These are phyloP conservation scores for Epithemia pelagica DNA, from an alignment of 108 stramenopile genomes.

Conservation along the genomic window DNA sequence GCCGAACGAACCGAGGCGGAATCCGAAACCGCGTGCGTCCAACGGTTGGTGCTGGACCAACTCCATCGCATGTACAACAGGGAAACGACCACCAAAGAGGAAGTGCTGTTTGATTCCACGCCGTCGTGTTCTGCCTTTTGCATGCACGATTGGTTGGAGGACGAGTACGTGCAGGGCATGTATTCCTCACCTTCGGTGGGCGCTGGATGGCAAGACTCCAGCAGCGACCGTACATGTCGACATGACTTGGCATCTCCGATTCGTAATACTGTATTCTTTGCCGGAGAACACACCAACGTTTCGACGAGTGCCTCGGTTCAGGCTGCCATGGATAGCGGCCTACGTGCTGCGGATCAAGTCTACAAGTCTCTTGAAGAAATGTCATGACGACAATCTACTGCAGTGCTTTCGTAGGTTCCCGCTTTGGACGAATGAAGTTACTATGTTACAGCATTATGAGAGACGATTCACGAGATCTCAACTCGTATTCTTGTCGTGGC, in stretches of 20 bases:
- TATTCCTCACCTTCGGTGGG: constrained; percentile 34
- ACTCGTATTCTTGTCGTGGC: too few relatives aligned
- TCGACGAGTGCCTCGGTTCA: constrained; percentile 31
- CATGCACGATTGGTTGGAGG: constrained; percentile 31
- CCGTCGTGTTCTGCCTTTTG: constrained; percentile 31
- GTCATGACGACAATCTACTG: too few relatives aligned
- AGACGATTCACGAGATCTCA: too few relatives aligned
- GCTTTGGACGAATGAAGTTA: too few relatives aligned
- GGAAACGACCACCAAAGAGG: background rate
- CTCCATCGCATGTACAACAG: constrained; percentile 16
- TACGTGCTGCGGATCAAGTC: constrained; percentile 24
- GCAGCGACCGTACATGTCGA: constrained; percentile 1
- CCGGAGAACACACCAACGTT: constrained; percentile 32
- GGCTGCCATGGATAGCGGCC: constrained; percentile 38
- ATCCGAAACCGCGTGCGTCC: background rate
- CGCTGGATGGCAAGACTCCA: background rate
- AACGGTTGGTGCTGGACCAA: constrained; percentile 9
- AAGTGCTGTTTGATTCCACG: background rate
- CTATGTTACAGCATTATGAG: too few relatives aligned
- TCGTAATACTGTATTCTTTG: constrained; percentile 21
- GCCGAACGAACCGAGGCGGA: background rate
- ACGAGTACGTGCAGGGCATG: constrained; percentile 18
- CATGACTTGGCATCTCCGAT: constrained; percentile 18
- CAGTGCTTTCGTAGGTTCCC: too few relatives aligned
- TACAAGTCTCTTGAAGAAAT: constrained; percentile 6